Conservation (phyloP, 805 yeast species). For the Cyberlindnera galapagoensis region DNA sequence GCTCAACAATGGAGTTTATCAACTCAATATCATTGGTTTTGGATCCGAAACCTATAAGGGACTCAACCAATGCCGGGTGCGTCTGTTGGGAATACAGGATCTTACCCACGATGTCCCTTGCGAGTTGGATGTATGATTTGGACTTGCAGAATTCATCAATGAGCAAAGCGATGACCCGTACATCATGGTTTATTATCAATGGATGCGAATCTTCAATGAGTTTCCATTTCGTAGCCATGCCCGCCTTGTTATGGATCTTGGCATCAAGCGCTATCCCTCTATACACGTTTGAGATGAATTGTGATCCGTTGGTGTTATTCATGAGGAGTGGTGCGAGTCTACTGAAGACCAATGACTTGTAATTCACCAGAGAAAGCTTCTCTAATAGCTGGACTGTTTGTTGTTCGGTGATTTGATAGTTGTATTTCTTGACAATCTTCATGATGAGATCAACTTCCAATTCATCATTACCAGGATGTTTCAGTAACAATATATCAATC, state of each 20-base stretch:
- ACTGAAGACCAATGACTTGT: slow-evolving; percentile 5
- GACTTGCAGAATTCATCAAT: slow-evolving; percentile 12
- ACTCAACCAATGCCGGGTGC: slow-evolving; percentile 8
- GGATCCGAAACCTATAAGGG: slow-evolving; percentile 12
- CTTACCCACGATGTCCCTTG: slow-evolving; percentile 14
- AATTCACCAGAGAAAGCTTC: slow-evolving; percentile 8
- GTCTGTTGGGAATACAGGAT: slow-evolving; percentile 11
- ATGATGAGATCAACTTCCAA: slow-evolving; percentile 12
- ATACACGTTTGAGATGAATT: slow-evolving; percentile 7
- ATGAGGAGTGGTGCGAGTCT: slow-evolving; percentile 8
- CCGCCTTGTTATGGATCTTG: slow-evolving; percentile 13
- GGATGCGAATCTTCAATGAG: slow-evolving; percentile 10
- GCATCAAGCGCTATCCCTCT: slow-evolving; percentile 13
- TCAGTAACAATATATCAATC: slow-evolving; percentile 11
- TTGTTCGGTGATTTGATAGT: slow-evolving; percentile 9
- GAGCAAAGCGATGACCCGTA: slow-evolving; percentile 9
- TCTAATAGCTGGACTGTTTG: slow-evolving; percentile 12
- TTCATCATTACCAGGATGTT: slow-evolving; percentile 19
- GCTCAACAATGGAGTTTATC: slow-evolving; percentile 12
- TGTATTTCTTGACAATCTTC: slow-evolving; percentile 8
- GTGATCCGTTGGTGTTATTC: slow-evolving; percentile 6
- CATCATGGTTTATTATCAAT: slow-evolving; percentile 14
- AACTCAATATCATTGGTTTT: slow-evolving; percentile 6
- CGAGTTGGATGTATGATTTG: slow-evolving; percentile 6
- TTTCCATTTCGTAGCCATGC: slow-evolving; percentile 19